Percentiles rank a stretch among this genome's conserved stretches.
Evolutionary conservation across 176 grass and related monocot genomes (phyloP).

Genomic region (Lolium multiflorum): DNA sequence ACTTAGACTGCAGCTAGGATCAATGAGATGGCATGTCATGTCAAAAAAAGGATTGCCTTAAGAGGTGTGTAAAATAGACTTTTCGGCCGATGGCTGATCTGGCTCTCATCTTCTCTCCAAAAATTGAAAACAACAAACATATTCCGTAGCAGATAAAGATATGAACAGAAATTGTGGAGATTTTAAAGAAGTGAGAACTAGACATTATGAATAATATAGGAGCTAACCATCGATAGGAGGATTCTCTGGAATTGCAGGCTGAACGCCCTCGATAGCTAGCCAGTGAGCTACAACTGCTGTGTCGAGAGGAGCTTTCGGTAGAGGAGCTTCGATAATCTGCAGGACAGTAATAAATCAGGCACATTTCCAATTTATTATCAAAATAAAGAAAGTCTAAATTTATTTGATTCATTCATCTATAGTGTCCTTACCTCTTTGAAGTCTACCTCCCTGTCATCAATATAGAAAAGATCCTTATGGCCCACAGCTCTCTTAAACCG

Average conservation of each 20-base stretch:
- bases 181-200: background rate
- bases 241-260: conserved; percentile 96
- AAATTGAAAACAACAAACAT: background rate
- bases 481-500: conserved; percentile 90
- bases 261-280: conserved; percentile 92
- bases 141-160: background rate
- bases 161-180: background rate
- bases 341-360: conserved; percentile 27
- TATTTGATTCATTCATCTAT: background rate
- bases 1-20: background rate
- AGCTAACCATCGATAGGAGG: conserved; percentile 75
- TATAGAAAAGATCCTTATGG: conserved; percentile 96
- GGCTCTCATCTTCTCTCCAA: background rate
- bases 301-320: conserved; percentile 93
- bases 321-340: conserved; percentile 78
- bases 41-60: background rate
- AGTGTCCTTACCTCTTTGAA: conserved; percentile 80
- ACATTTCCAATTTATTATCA: conserved; percentile 30
- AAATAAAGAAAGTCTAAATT: background rate
- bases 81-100: background rate
- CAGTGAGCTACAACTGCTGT: conserved; percentile 85
- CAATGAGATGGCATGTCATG: background rate
- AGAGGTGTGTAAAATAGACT: background rate
- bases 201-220: background rate
- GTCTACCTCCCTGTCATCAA: conserved; percentile 91